Evolutionary conservation across 805 yeast species (phyloP).

Genomic region (Saccharomycopsis guyanensis): DNA sequence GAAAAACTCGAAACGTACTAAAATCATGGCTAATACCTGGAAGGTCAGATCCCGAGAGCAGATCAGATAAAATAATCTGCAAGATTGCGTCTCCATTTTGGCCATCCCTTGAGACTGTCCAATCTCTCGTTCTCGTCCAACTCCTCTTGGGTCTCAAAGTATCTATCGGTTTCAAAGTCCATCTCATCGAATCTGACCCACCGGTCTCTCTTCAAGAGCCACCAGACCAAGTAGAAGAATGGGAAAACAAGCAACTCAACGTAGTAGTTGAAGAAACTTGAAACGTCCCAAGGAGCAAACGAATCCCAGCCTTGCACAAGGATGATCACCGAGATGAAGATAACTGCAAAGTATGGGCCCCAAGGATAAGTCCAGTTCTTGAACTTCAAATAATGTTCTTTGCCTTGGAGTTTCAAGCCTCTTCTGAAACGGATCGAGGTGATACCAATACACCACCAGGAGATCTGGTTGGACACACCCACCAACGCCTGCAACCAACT

Average conservation of each 20-base stretch:
- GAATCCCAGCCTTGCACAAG: slow-evolving; percentile 49
- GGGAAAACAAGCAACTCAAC: slow-evolving; percentile 44
- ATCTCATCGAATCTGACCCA: slow-evolving; percentile 38
- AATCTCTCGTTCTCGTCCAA: slow-evolving; percentile 31
- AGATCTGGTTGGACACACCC: slow-evolving; percentile 45
- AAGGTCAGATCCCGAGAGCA: no score
- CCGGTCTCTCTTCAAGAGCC: slow-evolving; percentile 34
- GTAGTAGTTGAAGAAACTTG: slow-evolving; percentile 38
- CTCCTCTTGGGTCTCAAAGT: slow-evolving; percentile 44
- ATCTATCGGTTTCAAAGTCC: slow-evolving; percentile 48
- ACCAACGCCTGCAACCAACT: slow-evolving; percentile 45
- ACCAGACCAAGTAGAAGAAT: slow-evolving; percentile 35
- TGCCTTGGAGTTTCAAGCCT: slow-evolving; percentile 37
- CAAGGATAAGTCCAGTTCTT: slow-evolving; percentile 46
- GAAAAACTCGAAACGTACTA: no score
- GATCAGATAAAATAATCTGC: background rate
- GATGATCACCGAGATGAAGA: slow-evolving; percentile 36
- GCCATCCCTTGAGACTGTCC: slow-evolving; percentile 37
- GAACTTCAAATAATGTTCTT: slow-evolving; percentile 31
- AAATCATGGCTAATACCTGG: no score
- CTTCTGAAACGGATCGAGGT: slow-evolving; percentile 43
- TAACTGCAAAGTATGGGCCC: slow-evolving; percentile 41
- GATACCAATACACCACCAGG: slow-evolving; percentile 43
- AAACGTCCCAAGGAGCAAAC: slow-evolving; percentile 38
- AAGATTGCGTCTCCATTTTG: slow-evolving; percentile 29